A percentile compares a stretch with the other conserved stretches of the same genome.
phyloP scores from a whole-genome alignment of 148 eudicot species.

The Mesembryanthemum crystallinum region DNA sequence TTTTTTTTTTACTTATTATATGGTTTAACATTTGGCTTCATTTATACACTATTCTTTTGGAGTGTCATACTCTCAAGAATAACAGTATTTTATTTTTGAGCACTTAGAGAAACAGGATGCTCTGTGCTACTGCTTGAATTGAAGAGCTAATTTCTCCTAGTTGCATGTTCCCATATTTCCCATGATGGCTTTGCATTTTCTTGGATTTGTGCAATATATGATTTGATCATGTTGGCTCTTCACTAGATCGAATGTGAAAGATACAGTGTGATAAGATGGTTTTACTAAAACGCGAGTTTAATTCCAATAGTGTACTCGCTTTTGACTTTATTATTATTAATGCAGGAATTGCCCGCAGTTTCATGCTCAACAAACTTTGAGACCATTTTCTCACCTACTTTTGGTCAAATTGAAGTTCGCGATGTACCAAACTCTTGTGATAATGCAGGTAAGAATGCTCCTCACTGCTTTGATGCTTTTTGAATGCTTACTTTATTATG shows the following conservation, averaged over 20 bases:
- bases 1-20: background rate
- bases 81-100: background rate
- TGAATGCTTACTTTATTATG: background rate
- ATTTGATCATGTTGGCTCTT: background rate
- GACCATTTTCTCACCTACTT: constrained; percentile 65
- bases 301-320: too few relatives aligned
- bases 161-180: background rate
- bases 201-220: background rate
- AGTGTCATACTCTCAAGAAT: background rate
- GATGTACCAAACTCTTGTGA: constrained; percentile 23
- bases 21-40: background rate
- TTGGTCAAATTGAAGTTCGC: constrained; percentile 37
- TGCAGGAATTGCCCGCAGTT: constrained; percentile 52
- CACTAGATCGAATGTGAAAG: background rate
- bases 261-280: too few relatives aligned
- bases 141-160: background rate
- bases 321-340: background rate
- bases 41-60: background rate
- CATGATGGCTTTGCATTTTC: background rate
- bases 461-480: background rate
- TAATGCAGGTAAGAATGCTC: constrained; percentile 67
- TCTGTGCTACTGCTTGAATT: background rate
- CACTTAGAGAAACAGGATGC: background rate
- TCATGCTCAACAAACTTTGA: constrained; percentile 52
- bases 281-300: too few relatives aligned